Evolutionary conservation across 306 rosid genomes (phyloP).

Genomic region (Psophocarpus tetragonolobus): DNA sequence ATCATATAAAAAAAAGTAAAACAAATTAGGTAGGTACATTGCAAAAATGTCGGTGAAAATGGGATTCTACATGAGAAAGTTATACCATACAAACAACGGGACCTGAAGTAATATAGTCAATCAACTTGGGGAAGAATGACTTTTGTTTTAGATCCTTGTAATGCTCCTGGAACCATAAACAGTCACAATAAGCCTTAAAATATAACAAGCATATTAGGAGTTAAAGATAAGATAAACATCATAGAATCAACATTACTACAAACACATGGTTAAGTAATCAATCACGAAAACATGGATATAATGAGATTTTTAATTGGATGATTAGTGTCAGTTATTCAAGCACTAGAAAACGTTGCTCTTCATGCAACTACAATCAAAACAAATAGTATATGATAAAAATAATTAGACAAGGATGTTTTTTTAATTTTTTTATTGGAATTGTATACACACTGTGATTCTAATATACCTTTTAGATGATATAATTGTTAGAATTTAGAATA

Average conservation of each 20-base stretch:
- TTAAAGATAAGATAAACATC: slow-evolving; percentile 23
- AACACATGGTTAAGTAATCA: slow-evolving; percentile 5
- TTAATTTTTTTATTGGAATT: neutral
- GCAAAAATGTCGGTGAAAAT: slow-evolving; percentile 3
- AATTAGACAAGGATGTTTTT: neutral
- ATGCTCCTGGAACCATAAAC: slow-evolving; percentile 72
- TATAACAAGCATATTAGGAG: neutral
- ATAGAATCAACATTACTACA: neutral
- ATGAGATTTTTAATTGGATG: neutral
- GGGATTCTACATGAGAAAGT: neutral
- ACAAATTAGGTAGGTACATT: slow-evolving; percentile 24
- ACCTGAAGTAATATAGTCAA: slow-evolving; percentile 91
- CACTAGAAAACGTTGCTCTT: slow-evolving; percentile 13
- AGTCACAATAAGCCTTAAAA: slow-evolving; percentile 15
- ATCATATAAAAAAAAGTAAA: slow-evolving; percentile 33
- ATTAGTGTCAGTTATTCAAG: slow-evolving; percentile 17
- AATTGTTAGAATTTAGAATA: neutral
- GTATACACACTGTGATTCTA: neutral
- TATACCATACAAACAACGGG: slow-evolving; percentile 97
- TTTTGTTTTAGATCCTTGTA: slow-evolving; percentile 85
- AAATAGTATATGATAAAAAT: neutral
- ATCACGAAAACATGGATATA: slow-evolving; percentile 16
- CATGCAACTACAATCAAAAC: slow-evolving; percentile 30
- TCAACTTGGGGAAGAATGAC: slow-evolving; percentile 81
- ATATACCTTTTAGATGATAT: neutral